These are phyloP conservation scores for Epipyxis sp. DNA, from an alignment of 108 stramenopile genomes.

Conservation along the genomic window DNA sequence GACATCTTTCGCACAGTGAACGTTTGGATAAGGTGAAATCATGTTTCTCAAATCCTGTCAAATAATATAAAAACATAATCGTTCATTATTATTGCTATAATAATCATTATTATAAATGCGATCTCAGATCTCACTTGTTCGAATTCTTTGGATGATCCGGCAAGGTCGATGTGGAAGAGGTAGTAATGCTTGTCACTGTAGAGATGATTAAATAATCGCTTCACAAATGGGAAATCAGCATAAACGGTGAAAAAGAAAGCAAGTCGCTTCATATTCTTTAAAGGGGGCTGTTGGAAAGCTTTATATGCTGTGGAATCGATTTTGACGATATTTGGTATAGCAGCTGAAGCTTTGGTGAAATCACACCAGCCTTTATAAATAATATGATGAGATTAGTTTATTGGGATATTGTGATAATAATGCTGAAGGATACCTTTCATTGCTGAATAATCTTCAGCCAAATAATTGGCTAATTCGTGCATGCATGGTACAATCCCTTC, in stretches of 20 bases:
- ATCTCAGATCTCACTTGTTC: background rate
- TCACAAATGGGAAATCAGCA: background rate
- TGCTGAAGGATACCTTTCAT: too few relatives aligned
- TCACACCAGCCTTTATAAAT: slow-evolving; percentile 27
- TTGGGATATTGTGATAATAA: too few relatives aligned
- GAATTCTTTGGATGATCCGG: background rate
- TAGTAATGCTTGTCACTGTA: slow-evolving; percentile 12
- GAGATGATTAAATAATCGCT: background rate
- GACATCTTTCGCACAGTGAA: background rate
- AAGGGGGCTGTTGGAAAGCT: slow-evolving; percentile 1
- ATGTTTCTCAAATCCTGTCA: too few relatives aligned
- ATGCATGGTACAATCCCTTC: background rate
- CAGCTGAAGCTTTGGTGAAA: background rate
- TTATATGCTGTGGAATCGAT: background rate
- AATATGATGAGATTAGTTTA: too few relatives aligned
- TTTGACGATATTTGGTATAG: background rate
- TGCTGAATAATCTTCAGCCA: slow-evolving; percentile 5
- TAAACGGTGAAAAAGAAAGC: slow-evolving; percentile 29
- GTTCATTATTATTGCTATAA: too few relatives aligned
- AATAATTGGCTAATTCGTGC: background rate
- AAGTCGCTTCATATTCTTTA: background rate
- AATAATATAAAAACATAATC: too few relatives aligned
- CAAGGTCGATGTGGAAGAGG: slow-evolving; percentile 4
- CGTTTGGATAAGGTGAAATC: background rate
- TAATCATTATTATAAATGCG: too few relatives aligned